Evolutionary conservation across 1,284 basidiomycete genomes (phyloP), one percentile per base, ranked within the genome.

Genomic region (Melampsora larici-populina): DNA sequence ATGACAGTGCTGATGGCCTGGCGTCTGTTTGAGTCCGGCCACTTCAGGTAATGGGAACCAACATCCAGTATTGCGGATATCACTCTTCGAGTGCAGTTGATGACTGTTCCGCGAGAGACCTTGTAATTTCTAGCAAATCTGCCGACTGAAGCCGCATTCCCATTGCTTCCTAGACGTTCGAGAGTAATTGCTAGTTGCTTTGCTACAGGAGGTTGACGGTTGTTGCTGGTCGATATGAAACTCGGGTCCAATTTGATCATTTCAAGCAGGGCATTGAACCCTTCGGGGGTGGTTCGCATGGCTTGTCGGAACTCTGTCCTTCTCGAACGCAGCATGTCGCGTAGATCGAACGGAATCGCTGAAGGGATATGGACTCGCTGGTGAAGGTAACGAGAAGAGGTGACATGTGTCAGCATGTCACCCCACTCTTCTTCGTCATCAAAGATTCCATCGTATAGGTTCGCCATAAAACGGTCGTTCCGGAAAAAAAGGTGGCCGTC

Each of bases 61-160:
- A n/a, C 18, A 6, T 7, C 21, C 8, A 13, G 18, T 6, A 69
- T 49, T 69, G 67, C 67, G 21, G 33, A 15, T 8, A 69, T 49
- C 6, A 69, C 67, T 26, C 67, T 24, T 26, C 18, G n/a, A 13
- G 33, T 48, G 13, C 29, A 33, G 21, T 69, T 43, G 21, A 69
- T 43, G 6, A 69, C 46, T n/a, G 43, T 18, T 43, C 43, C n/a
- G n/a, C n/a, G n/a, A n/a, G n/a, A n/a, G 26, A 24, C 33, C 13
- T 17, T n/a, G 29, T 43, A 26, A 69, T n/a, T 43, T n/a, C 43
- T 11, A 24, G 67, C 67, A 69, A 69, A 26, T 21, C 21, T 7
- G 21, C 67, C 67, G n/a, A 69, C 67, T 9, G 67, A 69, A n/a
- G 67, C 67, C 15, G 36, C 67, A 49, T 69, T 69, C 26, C 67